These are phyloP conservation scores for Lumnitzera racemosa DNA, from an alignment of 345 rosid genomes.

Conservation along the genomic window DNA sequence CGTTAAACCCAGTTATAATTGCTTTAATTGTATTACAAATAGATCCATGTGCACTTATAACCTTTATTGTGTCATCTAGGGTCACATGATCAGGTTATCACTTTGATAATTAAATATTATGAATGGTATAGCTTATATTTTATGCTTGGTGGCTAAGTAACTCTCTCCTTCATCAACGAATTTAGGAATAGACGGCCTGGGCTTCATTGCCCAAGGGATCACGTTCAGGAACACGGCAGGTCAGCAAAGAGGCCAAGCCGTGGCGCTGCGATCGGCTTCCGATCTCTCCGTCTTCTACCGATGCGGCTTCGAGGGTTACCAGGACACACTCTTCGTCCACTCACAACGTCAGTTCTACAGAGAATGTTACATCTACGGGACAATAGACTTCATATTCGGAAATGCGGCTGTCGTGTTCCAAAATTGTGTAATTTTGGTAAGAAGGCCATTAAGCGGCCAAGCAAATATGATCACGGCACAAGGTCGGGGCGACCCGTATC, in stretches of 20 bases:
- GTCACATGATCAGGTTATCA: too few species aligned
- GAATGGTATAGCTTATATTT: too few species aligned
- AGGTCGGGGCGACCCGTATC: constrained; percentile 63
- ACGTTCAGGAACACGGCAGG: constrained; percentile 75
- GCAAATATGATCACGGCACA: constrained; percentile 71
- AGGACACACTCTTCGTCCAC: constrained; percentile 76
- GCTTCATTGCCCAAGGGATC: constrained; percentile 68
- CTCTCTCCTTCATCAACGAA: neutral
- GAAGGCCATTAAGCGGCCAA: constrained; percentile 57
- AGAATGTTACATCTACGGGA: constrained; percentile 73
- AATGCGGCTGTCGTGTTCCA: constrained; percentile 86
- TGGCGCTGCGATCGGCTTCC: constrained; percentile 74
- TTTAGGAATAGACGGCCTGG: constrained; percentile 39
- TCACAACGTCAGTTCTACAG: constrained; percentile 81
- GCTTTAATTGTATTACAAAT: too few species aligned
- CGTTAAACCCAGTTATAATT: too few species aligned
- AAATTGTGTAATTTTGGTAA: constrained; percentile 46
- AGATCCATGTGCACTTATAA: too few species aligned
- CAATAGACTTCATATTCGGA: constrained; percentile 80
- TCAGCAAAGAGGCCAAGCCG: constrained; percentile 69
- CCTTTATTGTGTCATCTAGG: too few species aligned
- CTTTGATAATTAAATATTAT: too few species aligned
- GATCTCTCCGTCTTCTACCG: constrained; percentile 82
- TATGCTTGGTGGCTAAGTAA: too few species aligned
- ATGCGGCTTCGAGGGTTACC: constrained; percentile 68